Conservation (phyloP, 208 protist genomes). For the Tritrichomonas musculus region DNA sequence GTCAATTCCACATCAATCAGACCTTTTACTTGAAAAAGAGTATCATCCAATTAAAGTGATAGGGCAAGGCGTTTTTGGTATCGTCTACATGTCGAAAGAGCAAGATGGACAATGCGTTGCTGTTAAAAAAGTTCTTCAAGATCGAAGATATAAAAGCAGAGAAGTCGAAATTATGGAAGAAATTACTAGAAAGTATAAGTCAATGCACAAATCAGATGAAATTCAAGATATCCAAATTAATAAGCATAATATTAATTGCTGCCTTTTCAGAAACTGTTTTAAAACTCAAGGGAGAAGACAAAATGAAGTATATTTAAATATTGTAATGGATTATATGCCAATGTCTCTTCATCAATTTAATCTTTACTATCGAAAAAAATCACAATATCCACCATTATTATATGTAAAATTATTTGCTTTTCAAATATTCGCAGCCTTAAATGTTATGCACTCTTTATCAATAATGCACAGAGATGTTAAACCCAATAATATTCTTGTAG, state of each 20-base stretch:
- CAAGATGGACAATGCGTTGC: neutral
- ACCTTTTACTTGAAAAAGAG: no score
- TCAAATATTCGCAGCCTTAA: conserved; percentile 83
- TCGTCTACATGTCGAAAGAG: neutral
- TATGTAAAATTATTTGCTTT: conserved; percentile 72
- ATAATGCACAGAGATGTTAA: conserved; percentile 99
- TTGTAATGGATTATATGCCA: conserved; percentile 95
- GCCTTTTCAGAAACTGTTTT: no score
- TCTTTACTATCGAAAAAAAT: conserved; percentile 69
- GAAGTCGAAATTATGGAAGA: neutral
- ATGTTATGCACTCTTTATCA: no score
- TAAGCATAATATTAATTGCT: no score
- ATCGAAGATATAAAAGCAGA: conserved; percentile 1
- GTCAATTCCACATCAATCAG: no score
- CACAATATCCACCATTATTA: conserved; percentile 44
- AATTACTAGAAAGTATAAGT: neutral
- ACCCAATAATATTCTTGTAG: conserved; percentile 98
- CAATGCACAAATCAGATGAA: no score
- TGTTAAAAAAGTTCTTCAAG: conserved; percentile 13
- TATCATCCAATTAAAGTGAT: neutral
- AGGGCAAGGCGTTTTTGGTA: neutral
- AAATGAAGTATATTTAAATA: conserved; percentile 89
- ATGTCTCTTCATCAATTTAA: conserved; percentile 80
- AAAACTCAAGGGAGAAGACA: no score
- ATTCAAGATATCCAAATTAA: no score